Evolutionary conservation across 208 protist species (phyloP).

Genomic region (Acanthamoeba lenticulata): DNA sequence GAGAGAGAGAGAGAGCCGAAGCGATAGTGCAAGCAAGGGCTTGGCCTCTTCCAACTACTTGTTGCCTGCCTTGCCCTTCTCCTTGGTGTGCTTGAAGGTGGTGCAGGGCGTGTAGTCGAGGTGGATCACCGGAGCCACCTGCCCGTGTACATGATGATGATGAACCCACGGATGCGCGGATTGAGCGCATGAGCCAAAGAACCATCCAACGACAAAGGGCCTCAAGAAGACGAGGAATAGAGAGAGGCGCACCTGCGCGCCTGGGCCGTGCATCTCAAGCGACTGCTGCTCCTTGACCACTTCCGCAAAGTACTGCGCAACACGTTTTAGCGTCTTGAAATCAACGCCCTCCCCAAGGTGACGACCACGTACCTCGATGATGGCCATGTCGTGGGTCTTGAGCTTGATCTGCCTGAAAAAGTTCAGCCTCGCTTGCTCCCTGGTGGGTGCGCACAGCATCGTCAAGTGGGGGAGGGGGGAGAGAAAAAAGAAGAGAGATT

Average conservation of each 20-base stretch:
- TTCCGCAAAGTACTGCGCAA: conserved; percentile 49
- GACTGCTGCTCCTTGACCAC: conserved; percentile 65
- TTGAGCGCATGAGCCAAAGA: neutral
- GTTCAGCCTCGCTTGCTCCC: neutral
- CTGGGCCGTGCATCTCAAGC: conserved; percentile 51
- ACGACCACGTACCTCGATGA: conserved; percentile 52
- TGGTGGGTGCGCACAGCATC: neutral
- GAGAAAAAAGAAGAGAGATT: too few relatives aligned
- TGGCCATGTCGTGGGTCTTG: conserved; percentile 26
- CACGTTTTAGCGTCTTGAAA: too few relatives aligned
- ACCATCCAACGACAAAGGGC: neutral
- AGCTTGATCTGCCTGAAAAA: conserved; percentile 52
- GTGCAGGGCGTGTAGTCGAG: conserved; percentile 56
- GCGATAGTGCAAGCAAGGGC: too few relatives aligned
- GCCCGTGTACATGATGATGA: too few relatives aligned
- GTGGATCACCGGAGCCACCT: conserved; percentile 55
- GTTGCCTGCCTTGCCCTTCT: conserved; percentile 29
- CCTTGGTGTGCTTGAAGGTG: conserved; percentile 3
- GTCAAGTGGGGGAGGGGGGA: neutral
- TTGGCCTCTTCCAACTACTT: neutral
- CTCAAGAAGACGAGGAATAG: neutral
- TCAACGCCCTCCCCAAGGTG: too few relatives aligned
- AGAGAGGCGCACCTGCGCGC: neutral
- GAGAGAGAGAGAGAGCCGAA: too few relatives aligned
- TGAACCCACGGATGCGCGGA: neutral